A percentile compares a stretch with the other conserved stretches of the same genome.
Conservation (phyloP, 2,329 filamentous ascomycete genomes). For the Sporothrix mexicana region DNA sequence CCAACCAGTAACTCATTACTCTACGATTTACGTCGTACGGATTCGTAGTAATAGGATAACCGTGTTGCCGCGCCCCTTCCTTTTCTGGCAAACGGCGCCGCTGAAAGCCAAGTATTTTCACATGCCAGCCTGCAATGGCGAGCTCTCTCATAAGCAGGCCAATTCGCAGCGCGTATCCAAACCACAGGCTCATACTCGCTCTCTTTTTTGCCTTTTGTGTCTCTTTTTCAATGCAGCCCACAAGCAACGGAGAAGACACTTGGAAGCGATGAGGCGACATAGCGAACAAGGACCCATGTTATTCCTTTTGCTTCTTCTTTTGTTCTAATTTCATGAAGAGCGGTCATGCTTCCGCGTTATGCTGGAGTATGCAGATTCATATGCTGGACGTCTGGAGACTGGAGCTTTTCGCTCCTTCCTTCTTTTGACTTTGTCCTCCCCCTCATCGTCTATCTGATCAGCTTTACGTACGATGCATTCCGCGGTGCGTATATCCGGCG, state of each 20-base stretch:
- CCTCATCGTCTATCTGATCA: too few relatives aligned
- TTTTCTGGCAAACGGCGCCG: conserved; percentile 13
- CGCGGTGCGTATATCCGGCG: neutral
- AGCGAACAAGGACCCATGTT: neutral
- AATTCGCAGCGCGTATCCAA: neutral
- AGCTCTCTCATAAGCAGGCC: neutral
- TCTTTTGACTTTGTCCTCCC: too few relatives aligned
- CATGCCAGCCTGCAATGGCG: neutral
- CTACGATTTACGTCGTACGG: too few relatives aligned
- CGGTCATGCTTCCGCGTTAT: neutral
- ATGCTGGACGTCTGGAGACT: neutral
- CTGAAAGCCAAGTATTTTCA: conserved; percentile 23
- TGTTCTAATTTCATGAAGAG: conserved; percentile 5
- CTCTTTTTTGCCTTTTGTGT: neutral
- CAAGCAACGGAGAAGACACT: neutral
- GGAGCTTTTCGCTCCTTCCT: too few relatives aligned
- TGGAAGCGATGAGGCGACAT: neutral
- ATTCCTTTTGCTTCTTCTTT: neutral
- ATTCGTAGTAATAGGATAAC: conserved; percentile 4
- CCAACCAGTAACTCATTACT: too few relatives aligned
- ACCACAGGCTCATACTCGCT: too few relatives aligned
- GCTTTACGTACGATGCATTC: too few relatives aligned
- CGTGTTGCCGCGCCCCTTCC: conserved; percentile 17
- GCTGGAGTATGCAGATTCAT: neutral
- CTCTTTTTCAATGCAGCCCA: neutral